Evolutionary conservation across 2,329 filamentous ascomycete genomes (phyloP).

Genomic region (Aspergillus fijiensis): DNA sequence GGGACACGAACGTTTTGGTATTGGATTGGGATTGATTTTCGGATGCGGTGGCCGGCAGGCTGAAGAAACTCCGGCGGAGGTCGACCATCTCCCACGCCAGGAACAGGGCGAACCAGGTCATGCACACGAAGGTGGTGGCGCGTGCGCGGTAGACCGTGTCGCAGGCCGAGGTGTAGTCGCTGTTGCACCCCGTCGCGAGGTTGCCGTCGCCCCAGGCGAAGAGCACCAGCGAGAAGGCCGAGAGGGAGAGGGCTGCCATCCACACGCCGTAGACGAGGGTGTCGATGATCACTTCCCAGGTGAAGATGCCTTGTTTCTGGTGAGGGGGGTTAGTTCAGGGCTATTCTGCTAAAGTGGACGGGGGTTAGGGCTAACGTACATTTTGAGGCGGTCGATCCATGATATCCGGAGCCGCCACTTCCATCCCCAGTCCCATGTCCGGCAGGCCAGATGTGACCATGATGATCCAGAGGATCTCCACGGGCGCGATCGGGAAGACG

Average conservation of each 20-base stretch:
- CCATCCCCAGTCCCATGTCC: constrained; percentile 83
- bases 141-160: constrained; percentile 68
- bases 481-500: constrained; percentile 80
- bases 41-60: constrained; percentile 34
- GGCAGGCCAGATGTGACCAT: constrained; percentile 87
- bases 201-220: constrained; percentile 62
- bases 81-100: constrained; percentile 77
- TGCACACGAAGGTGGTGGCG: constrained; percentile 69
- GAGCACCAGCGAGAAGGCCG: constrained; percentile 63
- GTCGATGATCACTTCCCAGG: constrained; percentile 72
- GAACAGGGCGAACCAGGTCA: constrained; percentile 76
- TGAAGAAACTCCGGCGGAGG: constrained; percentile 70
- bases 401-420: constrained; percentile 71
- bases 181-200: constrained; percentile 63
- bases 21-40: constrained; percentile 57
- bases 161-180: constrained; percentile 54
- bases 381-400: constrained; percentile 76
- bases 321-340: neutral
- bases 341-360: neutral
- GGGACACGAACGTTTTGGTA: neutral
- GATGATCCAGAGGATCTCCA: constrained; percentile 92
- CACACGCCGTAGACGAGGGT: constrained; percentile 77
- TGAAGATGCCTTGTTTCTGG: constrained; percentile 68
- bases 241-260: constrained; percentile 70
- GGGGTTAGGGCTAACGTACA: constrained; percentile 21